Base-by-base conservation (phyloP, 768 basidiomycete species). In the Rhodocollybia butyracea region DNA sequence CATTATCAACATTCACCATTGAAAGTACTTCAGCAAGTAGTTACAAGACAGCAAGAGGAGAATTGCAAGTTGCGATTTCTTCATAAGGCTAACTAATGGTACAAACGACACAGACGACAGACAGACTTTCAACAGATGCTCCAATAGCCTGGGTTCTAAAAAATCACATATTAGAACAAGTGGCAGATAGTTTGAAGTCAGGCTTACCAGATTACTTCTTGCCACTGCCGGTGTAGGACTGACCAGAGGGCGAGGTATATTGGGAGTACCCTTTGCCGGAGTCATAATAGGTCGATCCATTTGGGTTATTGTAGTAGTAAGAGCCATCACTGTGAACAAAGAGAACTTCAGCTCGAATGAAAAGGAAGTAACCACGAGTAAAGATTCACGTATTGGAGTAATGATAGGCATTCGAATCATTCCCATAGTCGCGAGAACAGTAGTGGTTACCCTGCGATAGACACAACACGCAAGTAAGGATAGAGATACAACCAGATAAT, bases 271-370 rank as follows among this genome's bases (percentile, higher is more conserved):
- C 78, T 22, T 1, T 47, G 0, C 72, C 75, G 17, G 19, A 66
- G 63, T 76, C 71, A 60, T 76, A 72, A 61, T 79, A 78, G 2
- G 65, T 77, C 2, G 73, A 75, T 1, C 73, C 70, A 39, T 78
- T 65, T 29, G 76, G 63, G 65, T 80, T 79, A 27, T 54, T 64
- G 63, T 79, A 79, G 57, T 79, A 77, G 67, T 79, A 79, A 43
- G 71, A 69, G 11, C 76, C 77, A 36, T 78, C 41, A 19, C 73
- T 74, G 26, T 27, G 4, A n/a, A 55, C 24, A 46, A 12, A 34
- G 38, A 41, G 21, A 5, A 3, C 10, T 36, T 11, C n/a, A 27
- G 50, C 21, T 29, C 17, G 6, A 42, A 12, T 21, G 10, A 34
- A n/a, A 5, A 19, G 15, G n/a, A 17, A 7, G 29, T 29, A 26